phyloP scores from a whole-genome alignment of 441 rosid genomes.

The Biscutella laevigata region DNA sequence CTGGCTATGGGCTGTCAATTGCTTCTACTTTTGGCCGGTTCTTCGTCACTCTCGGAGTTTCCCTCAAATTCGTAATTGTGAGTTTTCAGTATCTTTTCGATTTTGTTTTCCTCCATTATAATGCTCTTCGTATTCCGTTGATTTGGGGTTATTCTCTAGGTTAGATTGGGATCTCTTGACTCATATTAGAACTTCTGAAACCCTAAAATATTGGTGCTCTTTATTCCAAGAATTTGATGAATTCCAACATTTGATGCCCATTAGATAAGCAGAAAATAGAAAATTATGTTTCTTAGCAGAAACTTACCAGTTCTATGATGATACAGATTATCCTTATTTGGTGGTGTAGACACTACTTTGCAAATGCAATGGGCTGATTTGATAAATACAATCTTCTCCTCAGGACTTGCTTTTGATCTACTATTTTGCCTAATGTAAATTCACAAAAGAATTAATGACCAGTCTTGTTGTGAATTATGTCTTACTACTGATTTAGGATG shows the following conservation, averaged over 20 bases:
- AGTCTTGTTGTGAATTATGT: background rate
- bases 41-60: constrained; percentile 73
- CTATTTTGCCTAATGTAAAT: background rate
- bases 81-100: constrained; percentile 9
- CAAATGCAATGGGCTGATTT: background rate
- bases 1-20: constrained; percentile 91
- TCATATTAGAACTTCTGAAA: background rate
- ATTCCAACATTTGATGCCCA: no score
- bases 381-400: background rate
- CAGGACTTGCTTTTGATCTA: background rate
- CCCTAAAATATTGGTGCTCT: background rate
- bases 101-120: background rate
- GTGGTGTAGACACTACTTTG: background rate
- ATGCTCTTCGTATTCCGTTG: background rate
- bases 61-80: constrained; percentile 75
- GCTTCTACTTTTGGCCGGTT: constrained; percentile 99
- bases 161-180: background rate
- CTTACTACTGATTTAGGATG: background rate
- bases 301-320: background rate
- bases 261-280: no score
- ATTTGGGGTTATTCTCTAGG: background rate
- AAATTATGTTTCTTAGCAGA: no score
- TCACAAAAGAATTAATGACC: background rate
- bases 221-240: no score
- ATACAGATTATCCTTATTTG: background rate